Evolutionary conservation across 1,284 basidiomycete genomes (phyloP).

Genomic region (Salmacisia buchloeana): DNA sequence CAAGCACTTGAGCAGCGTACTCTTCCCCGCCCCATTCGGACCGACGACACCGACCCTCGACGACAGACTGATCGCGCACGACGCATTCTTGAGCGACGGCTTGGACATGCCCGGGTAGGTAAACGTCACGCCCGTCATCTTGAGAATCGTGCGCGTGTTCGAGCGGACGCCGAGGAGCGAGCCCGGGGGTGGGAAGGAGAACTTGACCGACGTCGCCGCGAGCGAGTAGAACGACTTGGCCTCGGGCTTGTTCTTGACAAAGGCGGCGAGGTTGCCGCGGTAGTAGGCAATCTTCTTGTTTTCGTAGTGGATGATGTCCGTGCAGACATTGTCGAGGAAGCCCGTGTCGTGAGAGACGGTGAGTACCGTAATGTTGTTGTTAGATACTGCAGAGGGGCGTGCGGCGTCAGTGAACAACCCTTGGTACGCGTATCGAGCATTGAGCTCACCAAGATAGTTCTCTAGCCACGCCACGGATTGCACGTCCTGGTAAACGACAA

Average conservation of each 20-base stretch:
- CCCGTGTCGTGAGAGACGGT: constrained; percentile 97
- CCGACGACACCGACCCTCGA: constrained; percentile 53
- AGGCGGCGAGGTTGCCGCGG: constrained; percentile 83
- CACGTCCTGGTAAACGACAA: constrained; percentile 65
- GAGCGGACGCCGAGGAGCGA: constrained; percentile 95
- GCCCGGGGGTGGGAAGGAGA: constrained; percentile 92
- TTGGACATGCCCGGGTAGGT: constrained; percentile 81
- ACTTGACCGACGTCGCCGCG: constrained; percentile 88
- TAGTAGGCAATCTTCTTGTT: constrained; percentile 94
- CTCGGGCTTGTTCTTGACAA: constrained; percentile 85
- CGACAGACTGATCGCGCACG: constrained; percentile 82
- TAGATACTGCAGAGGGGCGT: constrained; percentile 19
- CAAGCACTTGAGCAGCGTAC: constrained; percentile 92
- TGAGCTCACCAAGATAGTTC: constrained; percentile 59
- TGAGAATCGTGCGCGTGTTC: constrained; percentile 91
- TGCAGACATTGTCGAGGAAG: constrained; percentile 93
- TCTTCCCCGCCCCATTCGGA: constrained; percentile 54
- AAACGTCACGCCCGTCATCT: constrained; percentile 85
- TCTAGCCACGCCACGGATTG: constrained; percentile 90
- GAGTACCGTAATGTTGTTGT: constrained; percentile 65
- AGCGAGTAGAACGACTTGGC: constrained; percentile 97
- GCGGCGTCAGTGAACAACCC: background rate
- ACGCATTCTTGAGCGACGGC: constrained; percentile 81
- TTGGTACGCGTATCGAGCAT: background rate
- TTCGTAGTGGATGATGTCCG: constrained; percentile 98